Evolutionary conservation across 257 asterid genomes (phyloP).

Genomic region (Solanum neorickii): DNA sequence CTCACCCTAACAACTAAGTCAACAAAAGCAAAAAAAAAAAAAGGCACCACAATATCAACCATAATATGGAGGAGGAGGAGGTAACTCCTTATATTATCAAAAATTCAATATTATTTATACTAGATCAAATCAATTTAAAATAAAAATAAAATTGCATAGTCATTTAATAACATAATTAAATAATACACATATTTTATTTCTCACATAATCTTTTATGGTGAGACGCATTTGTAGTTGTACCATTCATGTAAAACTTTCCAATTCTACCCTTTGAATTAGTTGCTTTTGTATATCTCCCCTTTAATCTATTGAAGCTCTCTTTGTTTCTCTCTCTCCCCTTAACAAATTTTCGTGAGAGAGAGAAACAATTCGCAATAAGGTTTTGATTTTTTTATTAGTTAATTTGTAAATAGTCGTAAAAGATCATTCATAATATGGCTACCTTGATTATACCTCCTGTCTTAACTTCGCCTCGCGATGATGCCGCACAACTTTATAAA

Average conservation of each 20-base stretch:
- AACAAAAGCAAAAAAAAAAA: not conserved
- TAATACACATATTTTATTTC: not conserved
- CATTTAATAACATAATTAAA: too few relatives aligned
- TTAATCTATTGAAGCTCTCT: not conserved
- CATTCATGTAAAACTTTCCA: not conserved
- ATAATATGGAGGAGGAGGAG: not conserved
- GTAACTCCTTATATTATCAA: too few relatives aligned
- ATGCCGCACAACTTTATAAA: slow-evolving; percentile 64
- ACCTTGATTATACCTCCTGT: slow-evolving; percentile 52
- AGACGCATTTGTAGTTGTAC: not conserved
- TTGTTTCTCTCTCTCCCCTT: not conserved
- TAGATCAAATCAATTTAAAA: not conserved
- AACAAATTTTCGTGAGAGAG: not conserved
- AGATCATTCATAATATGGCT: slow-evolving; percentile 19
- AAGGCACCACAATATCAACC: too few relatives aligned
- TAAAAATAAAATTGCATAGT: not conserved
- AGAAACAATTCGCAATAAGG: not conserved
- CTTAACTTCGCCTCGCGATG: slow-evolving; percentile 79
- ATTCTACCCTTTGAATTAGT: not conserved
- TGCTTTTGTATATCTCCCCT: not conserved
- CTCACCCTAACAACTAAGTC: not conserved
- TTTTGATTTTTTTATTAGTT: not conserved
- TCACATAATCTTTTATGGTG: not conserved
- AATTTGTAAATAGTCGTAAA: not conserved
- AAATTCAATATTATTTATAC: not conserved